Evolutionary conservation across 768 basidiomycete genomes (phyloP), one percentile per base, ranked within the genome.

Genomic region (Cytidiella melzeri): DNA sequence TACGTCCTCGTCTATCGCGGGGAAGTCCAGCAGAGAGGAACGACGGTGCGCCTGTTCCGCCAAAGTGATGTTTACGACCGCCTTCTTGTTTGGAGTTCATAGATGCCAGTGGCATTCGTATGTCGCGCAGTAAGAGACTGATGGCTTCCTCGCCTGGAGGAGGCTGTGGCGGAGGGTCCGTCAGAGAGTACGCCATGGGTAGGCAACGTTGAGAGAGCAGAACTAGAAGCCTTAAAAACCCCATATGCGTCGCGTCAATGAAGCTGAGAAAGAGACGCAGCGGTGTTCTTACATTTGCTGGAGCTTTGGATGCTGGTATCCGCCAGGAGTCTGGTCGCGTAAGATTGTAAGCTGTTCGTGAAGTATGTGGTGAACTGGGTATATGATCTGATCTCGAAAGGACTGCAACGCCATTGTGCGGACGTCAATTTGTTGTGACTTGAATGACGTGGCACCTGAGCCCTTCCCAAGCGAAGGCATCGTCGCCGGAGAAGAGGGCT

Each of bases 341-440:
- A 75, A 65, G 41, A 74, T 64, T 21, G 75, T 76, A 27, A 90
- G 71, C 11, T 82, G 74, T 2, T 71, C 64, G 39, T 81, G 73
- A 11, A 91, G 66, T 7, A 78, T 70, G 45, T 75, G 60, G 43
- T 72, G 77, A 15, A 85, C 68, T 0, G 88, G 85, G 18, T 87
- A 69, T 28, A 92, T 79, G 49, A 92, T 80, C 48, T 76, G 77
- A 67, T 92, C 89, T 24, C 90, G 79, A 63, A 92, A 92, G 6
- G 84, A 79, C 37, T 80, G 76, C 21, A 92, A 72, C 5, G 87
- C 85, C n/a, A 92, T 75, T 5, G 80, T 80, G 25, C 90, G 82
- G 21, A 92, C 87, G 55, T 92, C 90, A 45, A 92, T 87, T 28
- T 77, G 79, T 13, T 76, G 69, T 0, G 73, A 37, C 36, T 61